These are phyloP conservation scores for Acarospora socialis DNA, from an alignment of 2,329 filamentous ascomycete genomes.

Conservation along the genomic window DNA sequence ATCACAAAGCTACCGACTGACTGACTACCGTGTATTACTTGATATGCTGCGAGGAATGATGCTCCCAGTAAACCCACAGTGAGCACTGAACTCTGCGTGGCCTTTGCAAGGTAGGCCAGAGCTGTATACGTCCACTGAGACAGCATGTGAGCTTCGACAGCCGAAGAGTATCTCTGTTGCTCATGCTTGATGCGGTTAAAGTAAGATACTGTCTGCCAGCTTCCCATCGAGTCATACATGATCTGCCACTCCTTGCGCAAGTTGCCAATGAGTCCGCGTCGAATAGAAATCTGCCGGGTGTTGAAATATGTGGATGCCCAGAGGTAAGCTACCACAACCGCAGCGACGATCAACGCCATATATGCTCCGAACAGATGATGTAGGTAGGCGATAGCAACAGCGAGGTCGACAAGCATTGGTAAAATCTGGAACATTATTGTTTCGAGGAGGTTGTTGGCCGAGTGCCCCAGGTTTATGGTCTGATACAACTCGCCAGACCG, in stretches of 20 bases:
- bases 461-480: constrained; percentile 48
- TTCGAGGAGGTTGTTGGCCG: constrained; percentile 46
- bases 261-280: constrained; percentile 26
- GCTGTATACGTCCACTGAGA: constrained; percentile 20
- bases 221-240: constrained; percentile 43
- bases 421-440: constrained; percentile 44
- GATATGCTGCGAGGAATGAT: constrained; percentile 38
- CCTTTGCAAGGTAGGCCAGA: constrained; percentile 22
- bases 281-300: constrained; percentile 25
- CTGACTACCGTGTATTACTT: constrained; percentile 35
- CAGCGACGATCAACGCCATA: constrained; percentile 37
- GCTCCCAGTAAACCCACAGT: constrained; percentile 35
- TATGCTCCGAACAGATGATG: constrained; percentile 49
- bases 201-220: constrained; percentile 44
- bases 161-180: constrained; percentile 31
- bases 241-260: constrained; percentile 37
- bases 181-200: constrained; percentile 46
- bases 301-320: constrained; percentile 32
- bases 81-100: constrained; percentile 33
- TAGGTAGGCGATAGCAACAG: constrained; percentile 46
- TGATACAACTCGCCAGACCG: constrained; percentile 50
- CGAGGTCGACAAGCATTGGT: constrained; percentile 48
- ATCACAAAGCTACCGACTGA: constrained; percentile 50
- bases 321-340: constrained; percentile 36
- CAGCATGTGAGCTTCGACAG: constrained; percentile 25